Conservation (phyloP, 495 filamentous ascomycete genomes). For the Annulohypoxylon maeteangense region DNA sequence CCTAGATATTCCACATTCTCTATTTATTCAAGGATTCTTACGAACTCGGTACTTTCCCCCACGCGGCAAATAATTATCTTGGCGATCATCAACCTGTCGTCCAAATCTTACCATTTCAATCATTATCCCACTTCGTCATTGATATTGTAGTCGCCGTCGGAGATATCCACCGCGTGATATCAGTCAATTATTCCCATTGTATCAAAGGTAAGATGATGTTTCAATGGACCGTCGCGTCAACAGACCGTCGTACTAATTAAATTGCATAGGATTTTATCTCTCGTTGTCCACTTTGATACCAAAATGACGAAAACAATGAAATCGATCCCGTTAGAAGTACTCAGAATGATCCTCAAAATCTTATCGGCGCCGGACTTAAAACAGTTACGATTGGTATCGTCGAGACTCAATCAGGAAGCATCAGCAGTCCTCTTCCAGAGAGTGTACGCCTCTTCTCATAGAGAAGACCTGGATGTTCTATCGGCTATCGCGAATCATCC, state of each 20-base stretch:
- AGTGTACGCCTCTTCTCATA: background rate
- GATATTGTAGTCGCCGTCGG: no score
- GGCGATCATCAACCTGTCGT: background rate
- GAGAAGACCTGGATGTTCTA: background rate
- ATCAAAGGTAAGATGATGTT: background rate
- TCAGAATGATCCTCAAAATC: background rate
- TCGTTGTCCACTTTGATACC: no score
- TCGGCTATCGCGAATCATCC: background rate
- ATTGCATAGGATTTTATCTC: no score
- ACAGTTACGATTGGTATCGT: background rate
- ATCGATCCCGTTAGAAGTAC: background rate
- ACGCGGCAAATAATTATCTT: background rate
- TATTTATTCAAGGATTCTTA: no score
- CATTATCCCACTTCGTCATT: background rate
- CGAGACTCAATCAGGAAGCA: background rate
- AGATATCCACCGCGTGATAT: background rate
- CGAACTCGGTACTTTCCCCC: no score
- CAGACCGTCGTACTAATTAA: background rate
- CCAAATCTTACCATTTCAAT: background rate
- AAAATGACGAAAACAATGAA: background rate
- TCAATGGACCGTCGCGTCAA: background rate
- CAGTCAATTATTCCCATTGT: background rate
- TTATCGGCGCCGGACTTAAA: background rate
- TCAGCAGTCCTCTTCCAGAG: background rate
- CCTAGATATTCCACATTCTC: no score